These are phyloP conservation scores for Begonia peltatifolia DNA, from an alignment of 306 rosid genomes.

Conservation along the genomic window DNA sequence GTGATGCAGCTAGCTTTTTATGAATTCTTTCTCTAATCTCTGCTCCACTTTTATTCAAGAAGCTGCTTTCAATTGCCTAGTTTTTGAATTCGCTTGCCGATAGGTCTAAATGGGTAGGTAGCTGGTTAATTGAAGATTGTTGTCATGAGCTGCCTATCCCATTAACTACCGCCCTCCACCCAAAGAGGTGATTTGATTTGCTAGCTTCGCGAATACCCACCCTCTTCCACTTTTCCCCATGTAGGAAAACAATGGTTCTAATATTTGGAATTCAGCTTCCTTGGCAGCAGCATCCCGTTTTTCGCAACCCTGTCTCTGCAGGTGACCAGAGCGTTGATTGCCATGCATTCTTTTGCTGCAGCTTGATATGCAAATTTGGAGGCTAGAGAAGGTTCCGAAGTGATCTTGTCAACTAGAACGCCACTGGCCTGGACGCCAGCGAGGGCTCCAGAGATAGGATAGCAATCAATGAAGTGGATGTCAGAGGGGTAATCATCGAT, in stretches of 20 bases:
- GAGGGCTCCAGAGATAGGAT: conserved; percentile 59
- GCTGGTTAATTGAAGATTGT: conserved; percentile 12
- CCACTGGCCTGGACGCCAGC: conserved; percentile 32
- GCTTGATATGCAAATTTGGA: conserved; percentile 47
- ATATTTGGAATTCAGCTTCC: not conserved
- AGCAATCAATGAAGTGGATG: conserved; percentile 63
- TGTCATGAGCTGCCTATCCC: conserved; percentile 21
- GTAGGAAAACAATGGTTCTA: conserved; percentile 39
- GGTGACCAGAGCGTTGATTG: conserved; percentile 81
- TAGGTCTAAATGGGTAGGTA: too few species aligned
- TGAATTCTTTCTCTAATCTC: too few species aligned
- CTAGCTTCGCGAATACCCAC: conserved; percentile 74
- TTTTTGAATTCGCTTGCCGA: too few species aligned
- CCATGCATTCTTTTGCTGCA: conserved; percentile 25
- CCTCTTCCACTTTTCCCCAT: conserved; percentile 84
- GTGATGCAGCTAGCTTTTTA: too few species aligned
- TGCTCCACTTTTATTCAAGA: too few species aligned
- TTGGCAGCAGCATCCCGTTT: conserved; percentile 53
- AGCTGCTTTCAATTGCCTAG: too few species aligned
- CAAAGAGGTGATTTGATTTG: conserved; percentile 44
- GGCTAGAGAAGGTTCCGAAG: conserved; percentile 66
- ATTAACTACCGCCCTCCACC: conserved; percentile 30
- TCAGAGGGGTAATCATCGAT: conserved; percentile 82
- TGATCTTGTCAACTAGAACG: too few species aligned
- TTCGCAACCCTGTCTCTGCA: conserved; percentile 68